Evolutionary conservation across 2,329 filamentous ascomycete species (phyloP).

Genomic region (Plectosphaerella cucumerina): DNA sequence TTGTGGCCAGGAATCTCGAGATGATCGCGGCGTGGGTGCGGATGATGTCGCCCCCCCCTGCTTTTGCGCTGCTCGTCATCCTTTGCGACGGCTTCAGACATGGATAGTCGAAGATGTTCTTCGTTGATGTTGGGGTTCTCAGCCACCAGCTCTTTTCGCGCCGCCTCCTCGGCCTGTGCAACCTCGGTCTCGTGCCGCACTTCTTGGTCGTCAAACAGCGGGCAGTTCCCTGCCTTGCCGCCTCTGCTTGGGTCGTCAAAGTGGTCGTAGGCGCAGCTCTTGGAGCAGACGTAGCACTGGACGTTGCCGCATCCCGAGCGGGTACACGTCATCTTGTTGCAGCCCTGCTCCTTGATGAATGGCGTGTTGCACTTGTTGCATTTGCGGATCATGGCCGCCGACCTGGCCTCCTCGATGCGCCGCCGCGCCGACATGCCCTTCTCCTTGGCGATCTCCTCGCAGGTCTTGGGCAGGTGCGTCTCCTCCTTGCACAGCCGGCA

Average conservation of each 20-base stretch:
- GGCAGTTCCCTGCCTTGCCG: conserved; percentile 53
- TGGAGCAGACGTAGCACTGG: conserved; percentile 69
- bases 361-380: conserved; percentile 71
- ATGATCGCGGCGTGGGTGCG: no score
- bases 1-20: no score
- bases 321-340: conserved; percentile 78
- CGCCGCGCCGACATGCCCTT: conserved; percentile 58
- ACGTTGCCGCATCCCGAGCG: conserved; percentile 45
- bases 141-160: conserved; percentile 48
- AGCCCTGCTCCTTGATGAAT: conserved; percentile 75
- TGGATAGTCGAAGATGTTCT: conserved; percentile 52
- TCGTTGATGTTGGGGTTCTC: conserved; percentile 58
- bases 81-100: conserved; percentile 48
- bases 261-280: conserved; percentile 63
- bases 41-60: no score
- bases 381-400: conserved; percentile 67
- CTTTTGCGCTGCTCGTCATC: conserved; percentile 32
- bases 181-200: conserved; percentile 61
- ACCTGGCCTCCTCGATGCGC: conserved; percentile 79
- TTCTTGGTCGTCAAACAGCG: conserved; percentile 61
- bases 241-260: conserved; percentile 54
- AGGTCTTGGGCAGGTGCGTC: conserved; percentile 69
- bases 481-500: conserved; percentile 65
- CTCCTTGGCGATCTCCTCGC: conserved; percentile 61
- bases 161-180: conserved; percentile 53